Evolutionary conservation across 2,329 filamentous ascomycete genomes (phyloP), one percentile per base, ranked within the genome.

Genomic region (Rachicladosporium sp.): DNA sequence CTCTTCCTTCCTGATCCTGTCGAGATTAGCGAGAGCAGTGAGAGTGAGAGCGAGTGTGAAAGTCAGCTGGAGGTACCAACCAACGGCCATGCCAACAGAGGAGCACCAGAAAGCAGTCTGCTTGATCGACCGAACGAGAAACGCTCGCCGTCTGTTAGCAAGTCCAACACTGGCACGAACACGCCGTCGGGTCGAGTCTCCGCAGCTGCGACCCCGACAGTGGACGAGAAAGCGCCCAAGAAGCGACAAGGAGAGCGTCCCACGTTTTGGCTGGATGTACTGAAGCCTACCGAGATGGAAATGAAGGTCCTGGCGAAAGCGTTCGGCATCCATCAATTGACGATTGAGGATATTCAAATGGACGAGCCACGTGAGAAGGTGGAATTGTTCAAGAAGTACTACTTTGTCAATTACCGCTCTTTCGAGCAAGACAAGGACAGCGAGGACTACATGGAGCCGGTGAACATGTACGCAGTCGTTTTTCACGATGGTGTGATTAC

Each of bases 361-460:
- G 86, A 96, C 59, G 91, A 98, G 65, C 84, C 88, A 31, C 88
- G 91, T 13, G 91, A 98, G 57, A 98, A 98, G 64, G 91, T 98
- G 1, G 91, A 98, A 60, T 71, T 98, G 1, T 98, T 98, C 69
- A 80, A 85, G 29, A 83, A 93, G 59, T 98, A 98, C 65, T 98
- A 98, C 62, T 95, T 98, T 54, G 85, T 98, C 64, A 96, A 94
- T 60, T 98, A 98, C 61, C 82, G 91, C 10, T 93, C 87, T 1
- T 98, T 98, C 55, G 91, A 98, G 58, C 91, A 96, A 59, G 91
- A 98, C 55, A 77, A 78, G 44, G 81, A 80, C 50, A 93, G 80
- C 57, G 84, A 91, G 42, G 80, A 93, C 55, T 94, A 93, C 58
- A 72, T 98, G 34, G 86, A 96, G 52, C 89, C 91, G 1, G 83